A percentile compares a stretch with the other conserved stretches of the same genome.
Evolutionary conservation across 2,329 filamentous ascomycete species (phyloP).

Genomic region (Ceratocystis diversiconidia): DNA sequence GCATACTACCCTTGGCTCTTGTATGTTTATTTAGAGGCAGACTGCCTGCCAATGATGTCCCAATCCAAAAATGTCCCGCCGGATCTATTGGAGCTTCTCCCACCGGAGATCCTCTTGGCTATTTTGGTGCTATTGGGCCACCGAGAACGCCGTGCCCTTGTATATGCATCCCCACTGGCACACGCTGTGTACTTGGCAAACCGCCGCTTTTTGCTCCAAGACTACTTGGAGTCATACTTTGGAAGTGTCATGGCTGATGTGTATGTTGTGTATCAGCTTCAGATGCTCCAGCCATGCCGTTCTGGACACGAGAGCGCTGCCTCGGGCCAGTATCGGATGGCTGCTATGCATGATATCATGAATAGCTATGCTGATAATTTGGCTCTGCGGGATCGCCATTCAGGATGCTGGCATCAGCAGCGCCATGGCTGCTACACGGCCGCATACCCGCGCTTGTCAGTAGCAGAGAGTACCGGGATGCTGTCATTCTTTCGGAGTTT

Average conservation of each 20-base stretch:
- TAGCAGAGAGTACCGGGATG: conserved; percentile 12
- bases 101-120: conserved; percentile 14
- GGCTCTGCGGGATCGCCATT: background rate
- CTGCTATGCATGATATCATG: conserved; percentile 1
- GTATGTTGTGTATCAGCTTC: conserved; percentile 13
- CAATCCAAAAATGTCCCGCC: background rate
- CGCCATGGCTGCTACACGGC: background rate
- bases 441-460: background rate
- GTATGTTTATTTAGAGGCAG: background rate
- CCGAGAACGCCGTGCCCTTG: background rate
- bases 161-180: conserved; percentile 10
- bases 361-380: background rate
- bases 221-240: conserved; percentile 11
- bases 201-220: conserved; percentile 13
- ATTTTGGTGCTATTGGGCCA: background rate
- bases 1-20: background rate
- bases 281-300: conserved; percentile 13
- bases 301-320: background rate
- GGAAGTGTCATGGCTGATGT: conserved; percentile 13
- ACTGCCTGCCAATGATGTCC: background rate
- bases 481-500: conserved; percentile 13
- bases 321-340: conserved; percentile 7
- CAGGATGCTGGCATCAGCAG: background rate
- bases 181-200: conserved; percentile 11
- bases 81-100: conserved; percentile 11